Evolutionary conservation across 1,284 basidiomycete genomes (phyloP).

Genomic region (Tylopilus sp.): DNA sequence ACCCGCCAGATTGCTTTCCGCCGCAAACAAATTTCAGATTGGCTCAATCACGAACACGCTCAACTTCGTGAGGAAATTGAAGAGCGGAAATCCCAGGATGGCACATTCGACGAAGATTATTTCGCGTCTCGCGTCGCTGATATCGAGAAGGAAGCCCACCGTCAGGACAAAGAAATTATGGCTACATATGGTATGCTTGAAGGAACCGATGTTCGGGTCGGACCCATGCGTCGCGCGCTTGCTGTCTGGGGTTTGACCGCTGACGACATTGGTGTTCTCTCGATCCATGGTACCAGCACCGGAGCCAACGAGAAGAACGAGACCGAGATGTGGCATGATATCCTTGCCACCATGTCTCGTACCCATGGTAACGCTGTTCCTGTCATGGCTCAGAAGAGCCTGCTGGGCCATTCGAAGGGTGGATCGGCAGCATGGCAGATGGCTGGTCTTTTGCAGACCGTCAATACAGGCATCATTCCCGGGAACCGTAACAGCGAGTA

Average conservation of each 20-base stretch:
- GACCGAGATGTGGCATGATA: constrained; percentile 93
- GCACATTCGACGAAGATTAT: constrained; percentile 62
- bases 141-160: constrained; percentile 84
- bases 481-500: constrained; percentile 95
- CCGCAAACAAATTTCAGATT: constrained; percentile 88
- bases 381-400: constrained; percentile 95
- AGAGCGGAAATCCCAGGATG: constrained; percentile 53
- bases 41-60: constrained; percentile 85
- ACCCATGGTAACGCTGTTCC: constrained; percentile 94
- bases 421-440: constrained; percentile 98
- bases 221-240: constrained; percentile 90
- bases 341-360: constrained; percentile 84
- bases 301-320: constrained; percentile 99
- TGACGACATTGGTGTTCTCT: constrained; percentile 87
- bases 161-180: constrained; percentile 88
- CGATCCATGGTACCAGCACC: constrained; percentile 94
- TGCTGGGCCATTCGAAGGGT: constrained; percentile 95
- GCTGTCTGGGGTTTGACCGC: constrained; percentile 95
- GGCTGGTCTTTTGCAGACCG: constrained; percentile 86
- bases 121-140: constrained; percentile 71
- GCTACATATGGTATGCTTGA: constrained; percentile 94
- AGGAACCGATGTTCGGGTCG: constrained; percentile 78
- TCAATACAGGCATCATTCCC: constrained; percentile 87
- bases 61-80: constrained; percentile 78
- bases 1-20: constrained; percentile 91